A percentile compares a stretch with the other conserved stretches of the same genome.
phyloP scores from a whole-genome alignment of 2,329 filamentous ascomycete genomes.

The Neonectria coccinea region DNA sequence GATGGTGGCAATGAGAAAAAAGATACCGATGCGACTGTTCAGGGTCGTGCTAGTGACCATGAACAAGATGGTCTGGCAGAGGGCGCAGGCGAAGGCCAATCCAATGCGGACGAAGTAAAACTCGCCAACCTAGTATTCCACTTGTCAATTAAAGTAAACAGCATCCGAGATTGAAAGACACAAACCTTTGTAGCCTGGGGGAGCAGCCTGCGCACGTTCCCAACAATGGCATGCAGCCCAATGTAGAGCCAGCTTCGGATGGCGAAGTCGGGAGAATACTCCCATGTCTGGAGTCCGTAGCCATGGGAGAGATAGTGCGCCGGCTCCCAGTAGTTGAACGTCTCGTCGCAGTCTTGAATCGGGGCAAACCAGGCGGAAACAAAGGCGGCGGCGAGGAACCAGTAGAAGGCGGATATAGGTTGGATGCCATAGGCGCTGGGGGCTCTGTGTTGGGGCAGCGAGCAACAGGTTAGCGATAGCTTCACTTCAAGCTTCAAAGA shows the following conservation, averaged over 20 bases:
- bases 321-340: conserved; percentile 99
- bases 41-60: conserved; percentile 80
- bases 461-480: conserved; percentile 23
- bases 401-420: conserved; percentile 81
- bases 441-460: conserved; percentile 47
- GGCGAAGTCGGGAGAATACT: conserved; percentile 94
- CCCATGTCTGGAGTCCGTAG: conserved; percentile 97
- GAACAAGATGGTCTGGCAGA: conserved; percentile 86
- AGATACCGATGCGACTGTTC: conserved; percentile 84
- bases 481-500: conserved; percentile 9
- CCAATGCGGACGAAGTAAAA: conserved; percentile 88
- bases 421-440: conserved; percentile 73
- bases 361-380: conserved; percentile 85
- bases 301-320: conserved; percentile 93
- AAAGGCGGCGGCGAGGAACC: conserved; percentile 79
- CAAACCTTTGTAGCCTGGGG: conserved; percentile 70
- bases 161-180: background rate
- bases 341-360: conserved; percentile 98
- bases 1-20: conserved; percentile 82
- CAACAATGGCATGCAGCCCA: conserved; percentile 79
- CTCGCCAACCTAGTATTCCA: conserved; percentile 65
- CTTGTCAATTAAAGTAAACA: conserved; percentile 19
- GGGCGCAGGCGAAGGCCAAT: conserved; percentile 80
- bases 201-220: conserved; percentile 73
- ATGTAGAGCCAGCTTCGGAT: conserved; percentile 97